These are phyloP conservation scores for Gossypium bickii DNA, from an alignment of 345 rosid genomes.

Conservation along the genomic window DNA sequence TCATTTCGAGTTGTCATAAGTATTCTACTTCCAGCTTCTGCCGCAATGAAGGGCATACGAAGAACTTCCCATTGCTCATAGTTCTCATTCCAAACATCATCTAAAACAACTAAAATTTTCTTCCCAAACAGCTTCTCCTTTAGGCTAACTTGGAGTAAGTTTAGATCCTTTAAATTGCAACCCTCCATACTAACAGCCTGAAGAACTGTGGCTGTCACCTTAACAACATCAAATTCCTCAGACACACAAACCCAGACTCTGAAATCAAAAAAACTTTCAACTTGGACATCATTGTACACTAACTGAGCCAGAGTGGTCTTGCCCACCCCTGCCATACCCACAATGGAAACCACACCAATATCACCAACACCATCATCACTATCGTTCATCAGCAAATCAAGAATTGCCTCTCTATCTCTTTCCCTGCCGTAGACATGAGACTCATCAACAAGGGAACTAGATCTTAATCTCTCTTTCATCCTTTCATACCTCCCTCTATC, in stretches of 20 bases:
- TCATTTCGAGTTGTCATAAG: slow-evolving; percentile 22
- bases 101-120: slow-evolving; percentile 23
- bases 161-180: slow-evolving; percentile 10
- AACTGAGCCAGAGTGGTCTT: slow-evolving; percentile 24
- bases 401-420: slow-evolving; percentile 14
- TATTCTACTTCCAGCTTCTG: slow-evolving; percentile 25
- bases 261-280: not conserved
- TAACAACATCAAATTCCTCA: slow-evolving; percentile 14
- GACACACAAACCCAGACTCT: slow-evolving; percentile 23
- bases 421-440: slow-evolving; percentile 29
- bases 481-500: slow-evolving; percentile 1
- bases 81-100: slow-evolving; percentile 29
- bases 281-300: slow-evolving; percentile 9
- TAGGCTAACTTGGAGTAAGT: slow-evolving; percentile 15
- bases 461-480: not conserved
- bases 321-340: slow-evolving; percentile 25
- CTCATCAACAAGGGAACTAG: slow-evolving; percentile 17
- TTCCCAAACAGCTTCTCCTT: slow-evolving; percentile 5
- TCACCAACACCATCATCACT: not conserved
- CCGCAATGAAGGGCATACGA: slow-evolving; percentile 11
- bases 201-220: not conserved
- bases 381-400: slow-evolving; percentile 12
- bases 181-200: not conserved
- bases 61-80: slow-evolving; percentile 20
- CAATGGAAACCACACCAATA: slow-evolving; percentile 25